These are phyloP conservation scores for Paramecium sonneborni DNA, from an alignment of 73 alveolate species.

Conservation along the genomic window DNA sequence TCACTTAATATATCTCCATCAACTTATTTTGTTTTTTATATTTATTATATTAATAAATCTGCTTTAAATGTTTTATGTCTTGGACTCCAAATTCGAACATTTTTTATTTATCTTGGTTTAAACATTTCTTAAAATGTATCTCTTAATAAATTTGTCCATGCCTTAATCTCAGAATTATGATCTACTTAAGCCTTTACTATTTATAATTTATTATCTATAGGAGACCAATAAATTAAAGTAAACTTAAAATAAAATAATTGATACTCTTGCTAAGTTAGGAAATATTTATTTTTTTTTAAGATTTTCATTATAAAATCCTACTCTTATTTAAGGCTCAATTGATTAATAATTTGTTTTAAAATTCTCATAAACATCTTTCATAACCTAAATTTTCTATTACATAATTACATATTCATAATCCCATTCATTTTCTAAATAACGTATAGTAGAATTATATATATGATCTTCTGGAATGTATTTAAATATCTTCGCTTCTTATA, in stretches of 20 bases:
- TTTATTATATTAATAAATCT: neutral
- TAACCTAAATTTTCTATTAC: neutral
- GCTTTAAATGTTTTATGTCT: neutral
- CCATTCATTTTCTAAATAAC: neutral
- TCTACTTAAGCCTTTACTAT: neutral
- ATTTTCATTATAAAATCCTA: neutral
- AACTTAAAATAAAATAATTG: neutral
- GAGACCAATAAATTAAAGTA: neutral
- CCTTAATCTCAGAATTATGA: neutral
- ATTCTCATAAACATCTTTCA: neutral
- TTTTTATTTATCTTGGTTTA: neutral
- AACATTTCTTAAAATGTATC: neutral
- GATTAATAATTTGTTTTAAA: neutral
- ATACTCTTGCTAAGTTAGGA: conserved; percentile 15
- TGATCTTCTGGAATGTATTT: neutral
- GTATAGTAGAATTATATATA: neutral
- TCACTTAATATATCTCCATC: neutral
- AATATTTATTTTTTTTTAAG: neutral
- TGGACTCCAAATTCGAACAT: neutral
- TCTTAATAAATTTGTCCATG: neutral
- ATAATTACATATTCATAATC: conserved; percentile 13
- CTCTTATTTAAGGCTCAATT: neutral
- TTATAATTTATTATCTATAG: neutral
- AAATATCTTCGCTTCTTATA: neutral
- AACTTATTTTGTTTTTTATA: neutral